These are phyloP conservation scores for Xanthoconium stramineum DNA, from an alignment of 768 basidiomycete genomes.

Conservation along the genomic window DNA sequence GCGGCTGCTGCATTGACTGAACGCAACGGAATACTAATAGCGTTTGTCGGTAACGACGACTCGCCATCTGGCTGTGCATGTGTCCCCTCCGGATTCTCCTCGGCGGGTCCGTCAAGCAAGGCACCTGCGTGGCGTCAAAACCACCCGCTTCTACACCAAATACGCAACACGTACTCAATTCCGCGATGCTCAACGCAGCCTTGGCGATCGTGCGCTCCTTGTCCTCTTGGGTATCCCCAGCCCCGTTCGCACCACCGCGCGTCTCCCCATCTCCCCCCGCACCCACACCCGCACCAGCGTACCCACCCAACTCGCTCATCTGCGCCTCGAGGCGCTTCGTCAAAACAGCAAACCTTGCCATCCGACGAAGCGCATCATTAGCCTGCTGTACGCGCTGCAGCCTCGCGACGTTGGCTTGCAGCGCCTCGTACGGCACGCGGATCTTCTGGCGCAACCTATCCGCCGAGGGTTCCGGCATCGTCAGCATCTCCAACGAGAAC, in stretches of 20 bases:
- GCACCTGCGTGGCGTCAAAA: slow-evolving; percentile 36
- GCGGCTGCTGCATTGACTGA: slow-evolving; percentile 68
- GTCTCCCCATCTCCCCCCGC: background rate
- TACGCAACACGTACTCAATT: slow-evolving; percentile 63
- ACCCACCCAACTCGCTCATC: slow-evolving; percentile 61
- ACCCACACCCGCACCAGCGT: background rate
- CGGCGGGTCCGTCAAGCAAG: slow-evolving; percentile 45
- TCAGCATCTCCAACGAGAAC: background rate
- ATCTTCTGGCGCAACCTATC: slow-evolving; percentile 81
- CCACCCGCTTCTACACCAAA: background rate
- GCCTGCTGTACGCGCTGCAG: slow-evolving; percentile 80
- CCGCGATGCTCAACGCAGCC: slow-evolving; percentile 92
- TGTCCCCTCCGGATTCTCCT: background rate
- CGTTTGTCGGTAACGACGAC: slow-evolving; percentile 11
- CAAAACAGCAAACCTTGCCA: slow-evolving; percentile 80
- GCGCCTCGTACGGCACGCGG: slow-evolving; percentile 73
- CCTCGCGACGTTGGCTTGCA: slow-evolving; percentile 67
- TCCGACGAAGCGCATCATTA: slow-evolving; percentile 79
- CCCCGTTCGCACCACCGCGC: background rate
- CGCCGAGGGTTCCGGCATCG: background rate
- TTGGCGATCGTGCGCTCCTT: slow-evolving; percentile 87
- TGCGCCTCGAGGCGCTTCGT: slow-evolving; percentile 80
- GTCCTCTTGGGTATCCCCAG: slow-evolving; percentile 59
- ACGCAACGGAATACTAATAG: slow-evolving; percentile 54
- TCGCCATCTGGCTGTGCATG: slow-evolving; percentile 5